Evolutionary conservation across 2,329 filamentous ascomycete genomes (phyloP), one percentile per base, ranked within the genome.

Genomic region (Xylaria sp.): DNA sequence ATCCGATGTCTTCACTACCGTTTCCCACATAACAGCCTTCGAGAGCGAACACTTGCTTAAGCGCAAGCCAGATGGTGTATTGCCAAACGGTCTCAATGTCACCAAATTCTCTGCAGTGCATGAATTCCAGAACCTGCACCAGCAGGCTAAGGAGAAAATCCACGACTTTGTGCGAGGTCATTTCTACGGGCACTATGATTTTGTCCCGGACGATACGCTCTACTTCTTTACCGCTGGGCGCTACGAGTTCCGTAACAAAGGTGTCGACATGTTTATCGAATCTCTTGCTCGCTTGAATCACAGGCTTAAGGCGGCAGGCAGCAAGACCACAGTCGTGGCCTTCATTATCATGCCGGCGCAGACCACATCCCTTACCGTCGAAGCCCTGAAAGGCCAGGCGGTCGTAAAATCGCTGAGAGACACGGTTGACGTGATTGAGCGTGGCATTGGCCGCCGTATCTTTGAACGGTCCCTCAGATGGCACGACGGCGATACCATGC

Each of bases 321-420:
- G 94, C 75, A 97, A 96, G 82, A 94, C 91, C 79, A 98, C 96
- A 0, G 92, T 99, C 8, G 95, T 99, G 20, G 95, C 96, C 23
- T 99, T 99, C 80, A 92, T 99, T 81, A 98, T 99, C 80, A 97
- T 99, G 94, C 96, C 96, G 2, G 96, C 96, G 0, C 94, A 98
- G 82, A 98, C 95, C 1, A 93, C 94, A 8, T 98, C 95, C 0
- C 87, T 99, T 64, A 97, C 96, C 0, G 96, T 98, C 1, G 96
- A 98, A 80, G 94, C 96, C 0, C 88, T 99, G 71, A 97, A 97
- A 82, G 96, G 96, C 55, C 96, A 99, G 82, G 96, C 96, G 0
- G 95, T 98, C 51, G 95, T 98, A 83, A 99, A 98, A 82, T 97
- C 95, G 28, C 87, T 99, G 67, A 89, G 94, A 68, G 96, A 98